These are phyloP conservation scores for Colletotrichum filicis DNA, from an alignment of 2,329 filamentous ascomycete species.

Conservation along the genomic window DNA sequence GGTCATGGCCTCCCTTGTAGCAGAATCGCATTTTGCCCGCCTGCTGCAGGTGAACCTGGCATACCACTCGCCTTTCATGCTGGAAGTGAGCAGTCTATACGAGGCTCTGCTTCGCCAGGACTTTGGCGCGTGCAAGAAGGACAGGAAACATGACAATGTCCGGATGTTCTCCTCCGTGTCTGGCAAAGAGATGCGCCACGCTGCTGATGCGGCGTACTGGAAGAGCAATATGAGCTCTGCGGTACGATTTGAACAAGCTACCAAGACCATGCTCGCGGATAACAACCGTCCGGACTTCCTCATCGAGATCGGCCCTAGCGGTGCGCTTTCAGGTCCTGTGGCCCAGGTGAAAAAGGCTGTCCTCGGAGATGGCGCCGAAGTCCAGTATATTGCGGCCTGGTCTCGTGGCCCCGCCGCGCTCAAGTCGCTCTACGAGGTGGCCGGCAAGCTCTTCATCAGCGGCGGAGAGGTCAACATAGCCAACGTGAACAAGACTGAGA, in stretches of 20 bases:
- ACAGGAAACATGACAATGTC: neutral
- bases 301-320: conserved; percentile 43
- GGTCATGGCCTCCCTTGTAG: neutral
- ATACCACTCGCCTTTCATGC: neutral
- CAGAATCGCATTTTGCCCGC: neutral
- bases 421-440: neutral
- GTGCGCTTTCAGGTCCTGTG: conserved; percentile 43
- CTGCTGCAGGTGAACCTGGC: neutral
- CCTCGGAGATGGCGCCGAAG: neutral
- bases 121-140: neutral
- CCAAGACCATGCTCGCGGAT: neutral
- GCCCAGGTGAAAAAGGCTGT: conserved; percentile 39
- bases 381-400: conserved; percentile 1
- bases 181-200: neutral
- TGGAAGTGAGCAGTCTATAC: neutral
- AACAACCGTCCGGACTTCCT: conserved; percentile 15
- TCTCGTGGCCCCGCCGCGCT: conserved; percentile 2
- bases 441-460: neutral
- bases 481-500: neutral
- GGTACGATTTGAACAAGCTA: neutral
- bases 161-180: neutral
- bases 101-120: neutral
- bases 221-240: neutral
- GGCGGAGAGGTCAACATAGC: neutral
- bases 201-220: neutral